Conservation (phyloP, 805 yeast species). For the Candida silvicultrix region DNA sequence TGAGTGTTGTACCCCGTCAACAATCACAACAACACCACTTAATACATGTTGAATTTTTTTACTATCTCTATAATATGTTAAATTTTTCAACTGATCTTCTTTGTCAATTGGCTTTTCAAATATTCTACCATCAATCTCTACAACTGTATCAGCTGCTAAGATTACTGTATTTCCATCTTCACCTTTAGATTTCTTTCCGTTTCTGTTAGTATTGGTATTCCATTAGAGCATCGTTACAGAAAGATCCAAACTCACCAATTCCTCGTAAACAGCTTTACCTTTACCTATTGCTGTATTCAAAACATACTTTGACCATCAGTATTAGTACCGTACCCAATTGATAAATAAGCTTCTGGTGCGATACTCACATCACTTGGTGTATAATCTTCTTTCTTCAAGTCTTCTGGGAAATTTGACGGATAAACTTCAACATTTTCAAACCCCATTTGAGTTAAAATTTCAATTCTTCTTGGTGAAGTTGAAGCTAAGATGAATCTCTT, state of each 20-base stretch:
- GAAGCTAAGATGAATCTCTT: slow-evolving; percentile 62
- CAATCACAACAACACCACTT: slow-evolving; percentile 48
- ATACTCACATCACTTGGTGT: slow-evolving; percentile 37
- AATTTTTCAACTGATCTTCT: slow-evolving; percentile 41
- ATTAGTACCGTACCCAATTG: no score
- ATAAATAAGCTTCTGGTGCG: no score
- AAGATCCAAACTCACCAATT: slow-evolving; percentile 26
- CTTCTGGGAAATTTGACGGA: slow-evolving; percentile 71
- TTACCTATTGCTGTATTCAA: slow-evolving; percentile 63
- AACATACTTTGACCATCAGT: slow-evolving; percentile 52
- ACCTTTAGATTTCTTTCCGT: slow-evolving; percentile 12
- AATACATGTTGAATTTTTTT: slow-evolving; percentile 39
- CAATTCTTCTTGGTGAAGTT: slow-evolving; percentile 73
- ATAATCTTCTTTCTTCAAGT: slow-evolving; percentile 48
- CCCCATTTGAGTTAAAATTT: slow-evolving; percentile 60
- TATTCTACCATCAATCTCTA: slow-evolving; percentile 52
- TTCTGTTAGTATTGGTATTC: background rate
- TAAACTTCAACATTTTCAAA: slow-evolving; percentile 37
- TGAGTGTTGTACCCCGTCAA: slow-evolving; percentile 16
- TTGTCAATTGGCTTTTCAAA: slow-evolving; percentile 75
- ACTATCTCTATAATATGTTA: slow-evolving; percentile 41
- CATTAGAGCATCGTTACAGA: no score
- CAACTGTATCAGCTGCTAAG: slow-evolving; percentile 76
- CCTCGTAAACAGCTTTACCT: slow-evolving; percentile 52
- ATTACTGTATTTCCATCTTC: slow-evolving; percentile 25